These are phyloP conservation scores for Trichoderma afroharzianum DNA, from an alignment of 2,329 filamentous ascomycete species.

Conservation along the genomic window DNA sequence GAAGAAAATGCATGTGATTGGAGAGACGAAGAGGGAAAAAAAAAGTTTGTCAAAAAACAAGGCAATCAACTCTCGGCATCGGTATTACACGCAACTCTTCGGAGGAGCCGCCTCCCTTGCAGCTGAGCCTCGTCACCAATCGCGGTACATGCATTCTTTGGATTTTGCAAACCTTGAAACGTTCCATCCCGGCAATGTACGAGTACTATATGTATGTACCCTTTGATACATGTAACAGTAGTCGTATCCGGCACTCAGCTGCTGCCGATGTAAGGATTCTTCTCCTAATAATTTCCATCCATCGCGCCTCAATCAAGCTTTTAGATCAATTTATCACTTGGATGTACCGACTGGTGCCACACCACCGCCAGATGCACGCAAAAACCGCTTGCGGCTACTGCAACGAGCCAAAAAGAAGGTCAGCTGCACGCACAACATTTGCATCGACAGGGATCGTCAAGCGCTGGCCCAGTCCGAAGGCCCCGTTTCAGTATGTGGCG, in stretches of 20 bases:
- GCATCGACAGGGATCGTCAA: conserved; percentile 9
- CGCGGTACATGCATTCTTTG: not conserved
- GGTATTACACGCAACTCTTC: not conserved
- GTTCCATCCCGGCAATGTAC: not conserved
- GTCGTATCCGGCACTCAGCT: not conserved
- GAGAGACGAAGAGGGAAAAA: not conserved
- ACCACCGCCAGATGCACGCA: not conserved
- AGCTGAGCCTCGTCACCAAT: not conserved
- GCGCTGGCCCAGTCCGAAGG: not conserved
- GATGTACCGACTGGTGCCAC: not conserved
- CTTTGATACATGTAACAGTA: not conserved
- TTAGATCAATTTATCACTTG: not conserved
- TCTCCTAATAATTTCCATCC: not conserved
- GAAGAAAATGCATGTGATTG: not conserved
- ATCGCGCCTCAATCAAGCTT: not conserved
- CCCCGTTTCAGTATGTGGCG: not conserved
- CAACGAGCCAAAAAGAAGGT: conserved; percentile 19
- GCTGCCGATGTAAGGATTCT: not conserved
- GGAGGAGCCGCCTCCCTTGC: not conserved
- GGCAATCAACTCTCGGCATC: not conserved
- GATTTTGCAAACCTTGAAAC: not conserved
- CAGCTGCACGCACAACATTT: conserved; percentile 25
- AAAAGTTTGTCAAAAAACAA: not conserved
- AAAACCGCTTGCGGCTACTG: conserved; percentile 16
- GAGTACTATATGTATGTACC: not conserved